phyloP scores from a whole-genome alignment of 2,329 filamentous ascomycete species.

The Aureobasidium sp. region DNA sequence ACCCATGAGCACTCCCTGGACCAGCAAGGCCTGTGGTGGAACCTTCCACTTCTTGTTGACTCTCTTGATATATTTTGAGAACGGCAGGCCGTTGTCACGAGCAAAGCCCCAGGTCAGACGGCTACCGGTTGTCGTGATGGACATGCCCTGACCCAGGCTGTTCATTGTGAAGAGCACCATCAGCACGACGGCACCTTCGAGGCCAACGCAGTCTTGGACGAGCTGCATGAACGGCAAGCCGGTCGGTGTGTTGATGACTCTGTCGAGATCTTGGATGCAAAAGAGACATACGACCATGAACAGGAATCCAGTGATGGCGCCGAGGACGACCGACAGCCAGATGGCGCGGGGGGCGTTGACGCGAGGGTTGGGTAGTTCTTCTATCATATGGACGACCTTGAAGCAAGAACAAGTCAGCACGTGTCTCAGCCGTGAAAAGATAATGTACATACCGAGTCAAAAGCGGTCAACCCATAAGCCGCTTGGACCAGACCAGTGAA shows the following conservation, averaged over 20 bases:
- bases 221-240: slow-evolving; percentile 53
- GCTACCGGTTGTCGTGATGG: slow-evolving; percentile 36
- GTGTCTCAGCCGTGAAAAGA: neutral
- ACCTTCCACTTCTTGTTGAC: slow-evolving; percentile 45
- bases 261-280: slow-evolving; percentile 42
- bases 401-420: neutral
- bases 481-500: slow-evolving; percentile 51
- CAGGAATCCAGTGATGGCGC: slow-evolving; percentile 41
- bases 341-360: slow-evolving; percentile 45
- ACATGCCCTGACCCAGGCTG: slow-evolving; percentile 46
- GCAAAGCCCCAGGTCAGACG: slow-evolving; percentile 24
- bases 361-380: slow-evolving; percentile 47
- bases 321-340: slow-evolving; percentile 43
- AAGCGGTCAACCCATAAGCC: slow-evolving; percentile 49
- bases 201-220: slow-evolving; percentile 45
- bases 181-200: slow-evolving; percentile 38
- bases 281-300: slow-evolving; percentile 51
- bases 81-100: slow-evolving; percentile 22
- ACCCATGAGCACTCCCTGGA: slow-evolving; percentile 40
- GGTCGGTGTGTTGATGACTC: slow-evolving; percentile 37
- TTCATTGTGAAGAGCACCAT: slow-evolving; percentile 49
- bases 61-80: slow-evolving; percentile 24
- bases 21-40: slow-evolving; percentile 45
- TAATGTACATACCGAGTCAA: slow-evolving; percentile 36
- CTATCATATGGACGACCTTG: slow-evolving; percentile 48